Evolutionary conservation across 257 asterid species (phyloP), one percentile per base, ranked within the genome.

Genomic region (Solanum tacnaense): DNA sequence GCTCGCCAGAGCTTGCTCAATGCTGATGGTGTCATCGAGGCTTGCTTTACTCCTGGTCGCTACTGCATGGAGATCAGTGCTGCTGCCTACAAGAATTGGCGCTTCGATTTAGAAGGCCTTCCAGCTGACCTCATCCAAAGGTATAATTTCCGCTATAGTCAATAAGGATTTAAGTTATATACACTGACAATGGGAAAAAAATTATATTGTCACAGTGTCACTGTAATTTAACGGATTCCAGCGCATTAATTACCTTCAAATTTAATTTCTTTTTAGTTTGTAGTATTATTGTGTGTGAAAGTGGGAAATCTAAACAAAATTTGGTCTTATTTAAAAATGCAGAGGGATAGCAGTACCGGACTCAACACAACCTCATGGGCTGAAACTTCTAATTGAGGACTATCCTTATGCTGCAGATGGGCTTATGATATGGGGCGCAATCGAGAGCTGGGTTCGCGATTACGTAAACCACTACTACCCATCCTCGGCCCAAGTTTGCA

Each of bases 331-430:
- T 85, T 15, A 32, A 83, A 65, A 29, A 13, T 89, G 85, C 92
- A 96, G 99, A 90, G 99, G 99, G 88, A 94, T 97, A 94, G 99
- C 99, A 7, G 94, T 93, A 7, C 94, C 95, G 9, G 99, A 97
- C 87, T 88, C 98, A 11, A 92, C 96, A 6, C 93, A 95, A 49
- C 99, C 98, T 0, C 90, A 94, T 34, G 99, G 99, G 11, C 85
- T 97, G 20, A 95, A 90, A 71, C 94, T 97, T 12, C 25, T 90
- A 7, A 83, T 97, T 0, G 96, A 94, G 88, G 99, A 97, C 93
- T 97, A 96, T 83, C 99, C 99, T 0, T 97, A 97, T 49, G 99
- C 99, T 3, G 31, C 96, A 0, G 99, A 97, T 27, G 99, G 99
- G 86, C 94, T 97, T 12, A 87, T 97, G 96, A 95, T 97, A 85